Percentiles rank a stretch among this genome's conserved stretches.
phyloP scores from a whole-genome alignment of 2,329 filamentous ascomycete genomes.

The Lasiodiplodia citricola region DNA sequence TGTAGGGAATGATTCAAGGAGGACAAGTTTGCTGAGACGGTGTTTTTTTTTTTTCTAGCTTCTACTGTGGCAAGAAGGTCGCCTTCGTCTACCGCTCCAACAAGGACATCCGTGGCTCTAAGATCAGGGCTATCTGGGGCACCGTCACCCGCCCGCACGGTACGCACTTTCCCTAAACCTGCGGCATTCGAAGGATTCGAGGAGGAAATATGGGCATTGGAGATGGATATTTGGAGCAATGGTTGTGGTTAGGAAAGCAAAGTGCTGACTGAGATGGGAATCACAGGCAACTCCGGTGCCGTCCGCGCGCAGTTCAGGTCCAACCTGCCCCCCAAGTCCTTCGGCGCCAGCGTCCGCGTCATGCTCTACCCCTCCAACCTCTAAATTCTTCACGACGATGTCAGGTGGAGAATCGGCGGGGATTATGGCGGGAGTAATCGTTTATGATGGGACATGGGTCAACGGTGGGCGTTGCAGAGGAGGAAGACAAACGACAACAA shows the following conservation, averaged over 20 bases:
- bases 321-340: slow-evolving; percentile 92
- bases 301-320: slow-evolving; percentile 96
- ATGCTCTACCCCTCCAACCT: slow-evolving; percentile 99
- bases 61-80: slow-evolving; percentile 99
- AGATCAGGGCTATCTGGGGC: slow-evolving; percentile 98
- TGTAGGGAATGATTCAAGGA: slow-evolving; percentile 21
- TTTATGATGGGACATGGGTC: neutral
- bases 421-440: neutral
- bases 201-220: neutral
- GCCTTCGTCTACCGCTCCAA: slow-evolving; percentile 97
- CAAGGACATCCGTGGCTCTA: slow-evolving; percentile 94
- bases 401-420: neutral
- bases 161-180: slow-evolving; percentile 49
- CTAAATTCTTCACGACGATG: slow-evolving; percentile 59
- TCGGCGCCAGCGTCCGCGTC: slow-evolving; percentile 78
- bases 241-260: neutral
- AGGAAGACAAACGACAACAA: neutral
- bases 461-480: neutral
- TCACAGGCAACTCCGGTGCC: slow-evolving; percentile 90
- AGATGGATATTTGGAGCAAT: neutral
- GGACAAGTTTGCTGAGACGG: neutral
- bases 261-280: slow-evolving; percentile 2
- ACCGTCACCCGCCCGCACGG: slow-evolving; percentile 96
- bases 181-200: neutral
- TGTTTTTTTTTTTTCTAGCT: slow-evolving; percentile 52